Evolutionary conservation across 208 protist species (phyloP).

Genomic region (Leishmania martiniquensis): DNA sequence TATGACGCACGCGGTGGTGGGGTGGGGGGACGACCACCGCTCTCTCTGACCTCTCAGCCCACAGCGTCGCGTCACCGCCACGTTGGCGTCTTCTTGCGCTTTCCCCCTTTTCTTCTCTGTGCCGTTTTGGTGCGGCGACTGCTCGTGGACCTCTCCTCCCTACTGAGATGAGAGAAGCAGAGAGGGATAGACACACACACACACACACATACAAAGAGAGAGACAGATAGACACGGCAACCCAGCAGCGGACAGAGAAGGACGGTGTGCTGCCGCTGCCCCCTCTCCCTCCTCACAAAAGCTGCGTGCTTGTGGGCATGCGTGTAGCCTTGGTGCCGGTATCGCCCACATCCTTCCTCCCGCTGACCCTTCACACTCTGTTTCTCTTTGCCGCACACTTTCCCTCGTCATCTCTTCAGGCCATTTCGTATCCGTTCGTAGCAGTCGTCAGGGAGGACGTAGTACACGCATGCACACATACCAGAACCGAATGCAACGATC

Average conservation of each 20-base stretch:
- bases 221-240: background rate
- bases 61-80: background rate
- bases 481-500: background rate
- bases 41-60: background rate
- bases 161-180: background rate
- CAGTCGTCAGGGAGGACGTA: too few relatives aligned
- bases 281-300: background rate
- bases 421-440: background rate
- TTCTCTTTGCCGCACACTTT: background rate
- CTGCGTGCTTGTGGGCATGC: background rate
- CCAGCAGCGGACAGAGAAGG: background rate
- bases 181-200: background rate
- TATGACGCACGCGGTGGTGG: background rate
- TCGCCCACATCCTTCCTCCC: background rate
- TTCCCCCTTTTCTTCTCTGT: background rate
- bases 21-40: background rate
- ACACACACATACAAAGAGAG: background rate
- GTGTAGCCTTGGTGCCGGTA: background rate
- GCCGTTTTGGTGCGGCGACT: background rate
- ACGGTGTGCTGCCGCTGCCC: background rate
- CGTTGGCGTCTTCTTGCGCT: background rate
- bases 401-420: background rate
- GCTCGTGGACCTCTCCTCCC: background rate
- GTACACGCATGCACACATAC: background rate
- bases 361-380: background rate